Evolutionary conservation across 106 monocot species (phyloP), one percentile per base, ranked within the genome.

Genomic region (Dioscorea zingiberensis): DNA sequence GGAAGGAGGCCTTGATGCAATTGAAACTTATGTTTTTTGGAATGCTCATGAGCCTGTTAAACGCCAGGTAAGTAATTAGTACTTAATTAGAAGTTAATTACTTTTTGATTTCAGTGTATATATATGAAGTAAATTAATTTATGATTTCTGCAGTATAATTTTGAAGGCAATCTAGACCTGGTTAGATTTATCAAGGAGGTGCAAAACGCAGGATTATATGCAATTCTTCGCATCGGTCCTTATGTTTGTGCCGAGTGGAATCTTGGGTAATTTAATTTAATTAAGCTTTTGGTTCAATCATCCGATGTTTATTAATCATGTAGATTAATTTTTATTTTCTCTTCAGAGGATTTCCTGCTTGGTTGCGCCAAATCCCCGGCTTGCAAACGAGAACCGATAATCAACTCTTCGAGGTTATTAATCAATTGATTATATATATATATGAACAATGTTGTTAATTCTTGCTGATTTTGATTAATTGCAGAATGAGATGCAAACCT

Each of bases 11-110:
- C 73, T 79, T 1, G 73, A 79, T 59, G 68, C 78, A 2, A 64
- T 79, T 11, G 78, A 79, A 51, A 79, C 78, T 17, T 79, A 79
- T 11, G 69, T 79, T 6, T 79, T 79, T 48, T 79, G 78, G 78
- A 79, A 79, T 45, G 73, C 63, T 21, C 78, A 79, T 46, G 78
- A 79, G 59, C 78, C 78, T 51, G 22, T 16, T 1, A 44, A 64
- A 12, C 69, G 78, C 6, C 19, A 79, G 57, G 78, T 79, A 8
- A 19, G 10, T 38, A 38, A 38, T 38, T 38, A 38, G 38, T 38
- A 38, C 0, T 38, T 38, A 38, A 38, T 38, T 38, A 38, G 3
- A 8, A 38, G 1, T 38, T 38, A 38, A 38, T 38, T 38, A 15
- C 18, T 18, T 14, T 13, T 54, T 4, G n/a, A n/a, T 1, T 54